Percentiles rank a stretch among this genome's conserved stretches.
Conservation (phyloP, 306 rosid species). For the Medicago truncatula region DNA sequence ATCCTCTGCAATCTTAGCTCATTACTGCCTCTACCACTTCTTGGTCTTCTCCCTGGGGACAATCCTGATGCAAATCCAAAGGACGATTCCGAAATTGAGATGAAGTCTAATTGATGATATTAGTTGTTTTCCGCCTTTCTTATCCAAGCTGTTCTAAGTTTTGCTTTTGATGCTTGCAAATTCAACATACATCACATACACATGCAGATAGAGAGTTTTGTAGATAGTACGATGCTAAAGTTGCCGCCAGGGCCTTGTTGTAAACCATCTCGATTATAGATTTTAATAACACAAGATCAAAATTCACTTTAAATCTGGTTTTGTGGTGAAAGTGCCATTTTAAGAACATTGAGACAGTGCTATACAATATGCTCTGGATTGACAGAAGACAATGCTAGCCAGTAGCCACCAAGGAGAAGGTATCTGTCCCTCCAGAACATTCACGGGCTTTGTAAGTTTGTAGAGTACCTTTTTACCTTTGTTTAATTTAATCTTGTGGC, state of each 20-base stretch:
- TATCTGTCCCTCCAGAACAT: slow-evolving; percentile 32
- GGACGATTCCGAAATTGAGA: slow-evolving; percentile 68
- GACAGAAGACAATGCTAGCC: not conserved
- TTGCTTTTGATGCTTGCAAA: slow-evolving; percentile 37
- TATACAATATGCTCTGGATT: slow-evolving; percentile 5
- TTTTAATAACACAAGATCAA: slow-evolving; percentile 14
- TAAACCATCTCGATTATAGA: slow-evolving; percentile 8
- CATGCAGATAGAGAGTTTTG: slow-evolving; percentile 37
- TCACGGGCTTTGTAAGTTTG: slow-evolving; percentile 27
- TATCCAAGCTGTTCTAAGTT: slow-evolving; percentile 26
- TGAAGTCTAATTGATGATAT: slow-evolving; percentile 78
- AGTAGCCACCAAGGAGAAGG: slow-evolving; percentile 1
- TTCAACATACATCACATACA: slow-evolving; percentile 28
- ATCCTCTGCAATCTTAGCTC: slow-evolving; percentile 92
- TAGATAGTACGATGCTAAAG: slow-evolving; percentile 40
- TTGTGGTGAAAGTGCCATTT: slow-evolving; percentile 15
- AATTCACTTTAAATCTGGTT: slow-evolving; percentile 25
- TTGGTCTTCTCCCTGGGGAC: slow-evolving; percentile 84
- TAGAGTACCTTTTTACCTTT: slow-evolving; percentile 20
- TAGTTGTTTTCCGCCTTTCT: slow-evolving; percentile 25
- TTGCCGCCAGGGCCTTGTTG: slow-evolving; percentile 24
- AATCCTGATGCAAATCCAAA: slow-evolving; percentile 49
- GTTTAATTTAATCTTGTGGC: slow-evolving; percentile 13
- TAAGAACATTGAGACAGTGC: slow-evolving; percentile 10
- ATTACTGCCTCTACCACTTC: slow-evolving; percentile 88